phyloP scores from a whole-genome alignment of 2,329 filamentous ascomycete genomes.

The Cladophialophora bantiana region DNA sequence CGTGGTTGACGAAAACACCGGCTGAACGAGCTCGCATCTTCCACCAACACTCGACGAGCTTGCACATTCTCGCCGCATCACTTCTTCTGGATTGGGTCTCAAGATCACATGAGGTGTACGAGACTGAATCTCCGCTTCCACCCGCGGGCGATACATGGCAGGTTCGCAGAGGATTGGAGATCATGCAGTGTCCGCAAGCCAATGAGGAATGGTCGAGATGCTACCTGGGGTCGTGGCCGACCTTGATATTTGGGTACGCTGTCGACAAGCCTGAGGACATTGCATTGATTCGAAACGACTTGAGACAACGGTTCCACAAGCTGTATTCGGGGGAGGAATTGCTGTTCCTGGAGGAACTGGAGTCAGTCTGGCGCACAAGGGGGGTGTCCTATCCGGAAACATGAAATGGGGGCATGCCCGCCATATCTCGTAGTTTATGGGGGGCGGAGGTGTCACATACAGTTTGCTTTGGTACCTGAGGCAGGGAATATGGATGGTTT shows the following conservation, averaged over 20 bases:
- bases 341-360: constrained; percentile 26
- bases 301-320: constrained; percentile 21
- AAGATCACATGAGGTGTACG: constrained; percentile 21
- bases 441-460: no score
- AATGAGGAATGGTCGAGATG: constrained; percentile 30
- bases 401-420: background rate
- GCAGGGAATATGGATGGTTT: no score
- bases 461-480: no score
- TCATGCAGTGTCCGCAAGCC: constrained; percentile 30
- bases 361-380: constrained; percentile 27
- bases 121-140: constrained; percentile 10
- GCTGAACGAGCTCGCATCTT: constrained; percentile 21
- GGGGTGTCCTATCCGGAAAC: constrained; percentile 11
- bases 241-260: constrained; percentile 32
- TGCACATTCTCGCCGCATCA: constrained; percentile 31
- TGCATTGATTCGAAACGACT: constrained; percentile 25
- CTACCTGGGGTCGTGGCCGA: constrained; percentile 35
- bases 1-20: background rate
- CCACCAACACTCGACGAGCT: constrained; percentile 30
- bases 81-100: constrained; percentile 30
- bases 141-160: constrained; percentile 30
- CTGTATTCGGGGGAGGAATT: constrained; percentile 29
- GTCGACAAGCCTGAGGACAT: constrained; percentile 27
- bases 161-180: constrained; percentile 26
- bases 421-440: background rate